Conservation (phyloP, 805 yeast genomes). For the Schwanniomyces polymorphus region DNA sequence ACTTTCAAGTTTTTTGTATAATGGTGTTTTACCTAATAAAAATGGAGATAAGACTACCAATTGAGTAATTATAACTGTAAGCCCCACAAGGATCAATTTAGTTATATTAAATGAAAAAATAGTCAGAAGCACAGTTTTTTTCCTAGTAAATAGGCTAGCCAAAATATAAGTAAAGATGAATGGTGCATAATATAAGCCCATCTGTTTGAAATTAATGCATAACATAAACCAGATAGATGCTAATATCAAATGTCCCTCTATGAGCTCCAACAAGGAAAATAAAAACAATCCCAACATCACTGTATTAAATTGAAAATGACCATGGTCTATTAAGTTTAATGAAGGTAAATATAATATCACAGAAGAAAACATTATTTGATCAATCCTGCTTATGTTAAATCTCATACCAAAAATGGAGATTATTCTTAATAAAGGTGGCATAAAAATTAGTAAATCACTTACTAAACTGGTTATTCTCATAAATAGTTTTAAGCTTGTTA, state of each 20-base stretch:
- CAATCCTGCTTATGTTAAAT: slow-evolving; percentile 57
- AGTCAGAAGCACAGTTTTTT: slow-evolving; percentile 4
- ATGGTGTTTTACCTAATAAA: slow-evolving; percentile 3
- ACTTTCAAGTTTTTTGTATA: slow-evolving; percentile 27
- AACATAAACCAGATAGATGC: slow-evolving; percentile 79
- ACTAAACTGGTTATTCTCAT: slow-evolving; percentile 81
- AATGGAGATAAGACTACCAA: slow-evolving; percentile 30
- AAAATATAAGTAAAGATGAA: slow-evolving; percentile 79
- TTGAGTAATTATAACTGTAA: slow-evolving; percentile 61
- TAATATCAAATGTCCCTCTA: slow-evolving; percentile 59
- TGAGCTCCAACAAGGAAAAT: slow-evolving; percentile 62
- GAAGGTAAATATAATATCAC: slow-evolving; percentile 85
- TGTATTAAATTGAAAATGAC: slow-evolving; percentile 93
- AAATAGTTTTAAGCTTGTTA: slow-evolving; percentile 64
- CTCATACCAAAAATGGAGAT: slow-evolving; percentile 70
- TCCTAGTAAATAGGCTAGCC: slow-evolving; percentile 39
- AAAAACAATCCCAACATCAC: slow-evolving; percentile 91
- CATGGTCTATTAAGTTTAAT: slow-evolving; percentile 85
- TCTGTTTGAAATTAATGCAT: slow-evolving; percentile 86
- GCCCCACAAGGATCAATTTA: slow-evolving; percentile 60
- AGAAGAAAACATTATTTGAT: slow-evolving; percentile 73
- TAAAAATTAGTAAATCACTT: slow-evolving; percentile 71
- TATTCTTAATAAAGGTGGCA: slow-evolving; percentile 77
- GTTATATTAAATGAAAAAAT: slow-evolving; percentile 46
- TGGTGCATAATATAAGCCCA: slow-evolving; percentile 93